phyloP scores from a whole-genome alignment of 2,329 filamentous ascomycete genomes.

The Xylaria sp. region DNA sequence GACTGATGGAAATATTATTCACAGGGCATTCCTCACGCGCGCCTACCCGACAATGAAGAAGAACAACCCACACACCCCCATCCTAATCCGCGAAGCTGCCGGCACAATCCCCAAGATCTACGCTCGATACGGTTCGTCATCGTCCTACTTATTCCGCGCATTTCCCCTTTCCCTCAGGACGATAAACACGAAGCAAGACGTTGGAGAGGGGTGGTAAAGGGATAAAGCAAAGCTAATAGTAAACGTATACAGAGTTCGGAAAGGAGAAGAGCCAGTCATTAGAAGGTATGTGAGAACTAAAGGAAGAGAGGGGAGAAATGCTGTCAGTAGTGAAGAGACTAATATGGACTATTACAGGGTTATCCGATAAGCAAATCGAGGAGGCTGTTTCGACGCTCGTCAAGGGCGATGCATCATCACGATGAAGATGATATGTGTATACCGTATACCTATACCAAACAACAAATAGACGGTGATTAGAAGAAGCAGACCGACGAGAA shows the following conservation, averaged over 20 bases:
- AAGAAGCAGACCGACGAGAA: constrained; percentile 12
- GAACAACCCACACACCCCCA: constrained; percentile 93
- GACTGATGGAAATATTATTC: constrained; percentile 1
- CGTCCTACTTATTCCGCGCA: neutral
- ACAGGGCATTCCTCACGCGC: constrained; percentile 86
- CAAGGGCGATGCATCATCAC: constrained; percentile 52
- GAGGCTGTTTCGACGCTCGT: constrained; percentile 67
- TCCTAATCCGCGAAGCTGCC: constrained; percentile 91
- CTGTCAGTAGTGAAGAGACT: neutral
- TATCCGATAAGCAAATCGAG: constrained; percentile 71
- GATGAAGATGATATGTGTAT: constrained; percentile 39
- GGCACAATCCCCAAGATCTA: constrained; percentile 88
- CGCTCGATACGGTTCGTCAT: constrained; percentile 84
- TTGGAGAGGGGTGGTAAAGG: neutral
- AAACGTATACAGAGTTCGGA: constrained; percentile 59
- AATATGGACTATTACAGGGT: constrained; percentile 50
- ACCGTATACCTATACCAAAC: constrained; percentile 21
- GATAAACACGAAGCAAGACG: neutral
- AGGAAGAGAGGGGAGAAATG: neutral
- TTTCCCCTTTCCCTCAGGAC: neutral
- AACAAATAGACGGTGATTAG: constrained; percentile 20
- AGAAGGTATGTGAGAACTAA: constrained; percentile 54
- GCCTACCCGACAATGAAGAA: constrained; percentile 99
- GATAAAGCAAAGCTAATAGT: constrained; percentile 37
- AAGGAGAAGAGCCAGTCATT: constrained; percentile 68